A percentile compares a stretch with the other conserved stretches of the same genome.
Conservation (phyloP, 2,329 filamentous ascomycete genomes). For the Verticillium longisporum region DNA sequence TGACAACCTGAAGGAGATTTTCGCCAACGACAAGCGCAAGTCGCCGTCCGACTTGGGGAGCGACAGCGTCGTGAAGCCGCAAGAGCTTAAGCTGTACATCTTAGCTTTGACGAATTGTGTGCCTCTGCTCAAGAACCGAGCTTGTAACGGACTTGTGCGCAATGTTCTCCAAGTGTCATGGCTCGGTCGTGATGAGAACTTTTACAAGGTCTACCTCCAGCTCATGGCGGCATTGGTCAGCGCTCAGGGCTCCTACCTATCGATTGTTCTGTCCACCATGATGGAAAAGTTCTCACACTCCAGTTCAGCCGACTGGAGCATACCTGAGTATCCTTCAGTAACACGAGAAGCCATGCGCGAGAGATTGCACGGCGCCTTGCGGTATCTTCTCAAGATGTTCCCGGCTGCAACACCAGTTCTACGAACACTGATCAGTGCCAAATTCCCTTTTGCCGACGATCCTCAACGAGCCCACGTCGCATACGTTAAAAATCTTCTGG, state of each 20-base stretch:
- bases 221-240: conserved; percentile 70
- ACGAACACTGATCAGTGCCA: conserved; percentile 56
- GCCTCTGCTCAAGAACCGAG: conserved; percentile 51
- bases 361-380: conserved; percentile 69
- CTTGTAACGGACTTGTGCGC: conserved; percentile 52
- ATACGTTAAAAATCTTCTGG: conserved; percentile 82
- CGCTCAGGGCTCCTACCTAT: conserved; percentile 73
- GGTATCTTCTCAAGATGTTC: conserved; percentile 71
- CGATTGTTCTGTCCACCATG: conserved; percentile 69
- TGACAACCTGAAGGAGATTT: conserved; percentile 53
- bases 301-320: conserved; percentile 36
- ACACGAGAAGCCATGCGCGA: conserved; percentile 58
- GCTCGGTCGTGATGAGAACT: conserved; percentile 58
- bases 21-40: conserved; percentile 40
- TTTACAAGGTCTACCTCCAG: conserved; percentile 60
- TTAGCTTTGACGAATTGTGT: conserved; percentile 56
- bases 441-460: conserved; percentile 73
- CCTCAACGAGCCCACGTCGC: conserved; percentile 71
- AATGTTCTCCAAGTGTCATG: conserved; percentile 55
- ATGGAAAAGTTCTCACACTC: conserved; percentile 66
- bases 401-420: conserved; percentile 70
- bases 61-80: conserved; percentile 37
- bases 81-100: conserved; percentile 54
- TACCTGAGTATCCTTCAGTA: conserved; percentile 51
- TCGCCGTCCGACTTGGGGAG: conserved; percentile 30